Evolutionary conservation across 768 basidiomycete species (phyloP).

Genomic region (Phlegmacium glaucopus): DNA sequence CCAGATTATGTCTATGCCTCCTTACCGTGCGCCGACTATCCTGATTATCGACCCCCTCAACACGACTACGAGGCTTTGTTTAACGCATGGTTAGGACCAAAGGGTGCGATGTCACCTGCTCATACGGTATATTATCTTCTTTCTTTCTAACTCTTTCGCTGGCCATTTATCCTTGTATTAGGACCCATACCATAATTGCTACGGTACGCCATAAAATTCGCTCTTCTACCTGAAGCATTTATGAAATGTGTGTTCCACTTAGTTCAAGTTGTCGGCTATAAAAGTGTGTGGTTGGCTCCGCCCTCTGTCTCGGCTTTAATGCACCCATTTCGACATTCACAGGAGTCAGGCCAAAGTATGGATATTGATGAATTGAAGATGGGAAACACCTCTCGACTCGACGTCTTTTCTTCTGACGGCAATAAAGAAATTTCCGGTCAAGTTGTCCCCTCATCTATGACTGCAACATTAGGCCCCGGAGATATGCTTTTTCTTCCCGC

Average conservation of each 20-base stretch:
- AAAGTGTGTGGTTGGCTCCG: slow-evolving; percentile 91
- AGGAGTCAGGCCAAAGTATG: slow-evolving; percentile 20
- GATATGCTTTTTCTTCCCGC: slow-evolving; percentile 89
- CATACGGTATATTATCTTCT: slow-evolving; percentile 59
- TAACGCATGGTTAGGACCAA: slow-evolving; percentile 83
- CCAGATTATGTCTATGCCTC: slow-evolving; percentile 87
- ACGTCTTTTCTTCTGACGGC: slow-evolving; percentile 56
- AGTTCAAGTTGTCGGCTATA: slow-evolving; percentile 89
- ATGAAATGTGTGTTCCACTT: slow-evolving; percentile 9
- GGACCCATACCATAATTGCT: slow-evolving; percentile 95
- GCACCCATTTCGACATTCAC: slow-evolving; percentile 46
- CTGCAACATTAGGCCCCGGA: slow-evolving; percentile 68
- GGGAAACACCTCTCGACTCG: slow-evolving; percentile 79
- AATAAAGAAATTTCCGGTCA: slow-evolving; percentile 49
- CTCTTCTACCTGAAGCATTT: neutral
- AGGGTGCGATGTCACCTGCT: slow-evolving; percentile 79
- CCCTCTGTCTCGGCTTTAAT: slow-evolving; percentile 54
- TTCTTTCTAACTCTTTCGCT: slow-evolving; percentile 4
- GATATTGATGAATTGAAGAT: slow-evolving; percentile 37
- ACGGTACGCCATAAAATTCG: slow-evolving; percentile 45
- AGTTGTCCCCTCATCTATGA: slow-evolving; percentile 59
- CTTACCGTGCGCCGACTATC: slow-evolving; percentile 41
- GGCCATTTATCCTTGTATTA: slow-evolving; percentile 26
- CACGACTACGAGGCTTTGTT: slow-evolving; percentile 65
- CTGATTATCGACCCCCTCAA: slow-evolving; percentile 58